Conservation (phyloP, 2,329 filamentous ascomycete species). For the Basipetospora chlamydospora region DNA sequence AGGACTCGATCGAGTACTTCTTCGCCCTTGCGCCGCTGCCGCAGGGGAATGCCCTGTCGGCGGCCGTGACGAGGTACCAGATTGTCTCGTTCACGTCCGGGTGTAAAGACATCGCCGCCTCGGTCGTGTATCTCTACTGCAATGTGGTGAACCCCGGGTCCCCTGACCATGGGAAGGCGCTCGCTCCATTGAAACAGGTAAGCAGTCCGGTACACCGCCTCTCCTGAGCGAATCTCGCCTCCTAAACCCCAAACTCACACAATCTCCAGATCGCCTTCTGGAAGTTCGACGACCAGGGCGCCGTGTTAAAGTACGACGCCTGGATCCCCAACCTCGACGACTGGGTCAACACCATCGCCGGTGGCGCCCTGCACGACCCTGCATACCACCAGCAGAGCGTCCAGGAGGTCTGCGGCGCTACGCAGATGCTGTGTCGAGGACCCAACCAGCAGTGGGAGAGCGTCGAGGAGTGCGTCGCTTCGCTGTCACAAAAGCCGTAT, state of each 20-base stretch:
- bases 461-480: slow-evolving; percentile 17
- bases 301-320: slow-evolving; percentile 26
- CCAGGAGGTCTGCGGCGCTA: slow-evolving; percentile 17
- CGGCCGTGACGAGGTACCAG: slow-evolving; percentile 18
- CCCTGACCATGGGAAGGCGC: slow-evolving; percentile 15
- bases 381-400: slow-evolving; percentile 15
- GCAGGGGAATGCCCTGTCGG: slow-evolving; percentile 12
- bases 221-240: not conserved
- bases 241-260: no score
- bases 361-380: slow-evolving; percentile 14
- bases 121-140: slow-evolving; percentile 21
- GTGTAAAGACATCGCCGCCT: slow-evolving; percentile 20
- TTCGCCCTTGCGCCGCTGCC: slow-evolving; percentile 24
- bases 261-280: slow-evolving; percentile 26
- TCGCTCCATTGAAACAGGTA: slow-evolving; percentile 19
- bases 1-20: slow-evolving; percentile 28
- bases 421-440: slow-evolving; percentile 20
- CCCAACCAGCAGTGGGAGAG: slow-evolving; percentile 20
- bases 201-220: not conserved
- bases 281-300: slow-evolving; percentile 27
- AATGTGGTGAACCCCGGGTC: slow-evolving; percentile 16
- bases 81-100: slow-evolving; percentile 19
- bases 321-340: slow-evolving; percentile 26
- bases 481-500: slow-evolving; percentile 19
- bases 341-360: slow-evolving; percentile 18